Percentiles rank a stretch among this genome's conserved stretches.
phyloP scores from a whole-genome alignment of 1,284 basidiomycete species.

The Exobasidium cylindrosporum region DNA sequence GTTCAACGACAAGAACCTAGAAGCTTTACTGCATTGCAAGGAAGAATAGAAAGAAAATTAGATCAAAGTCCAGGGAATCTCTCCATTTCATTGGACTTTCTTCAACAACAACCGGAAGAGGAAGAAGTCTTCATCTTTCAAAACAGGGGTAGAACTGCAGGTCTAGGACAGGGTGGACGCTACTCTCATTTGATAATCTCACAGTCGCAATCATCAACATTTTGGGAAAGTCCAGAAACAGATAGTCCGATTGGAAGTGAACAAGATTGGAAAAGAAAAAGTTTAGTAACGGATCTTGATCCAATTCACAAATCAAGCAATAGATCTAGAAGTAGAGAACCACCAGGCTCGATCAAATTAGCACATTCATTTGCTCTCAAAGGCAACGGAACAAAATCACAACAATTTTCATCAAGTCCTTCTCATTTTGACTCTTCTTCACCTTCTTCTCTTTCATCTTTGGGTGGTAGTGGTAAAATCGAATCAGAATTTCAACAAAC shows the following conservation, averaged over 20 bases:
- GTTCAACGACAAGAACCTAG: background rate
- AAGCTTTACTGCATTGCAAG: background rate
- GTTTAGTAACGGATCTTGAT: background rate
- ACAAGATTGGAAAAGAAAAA: slow-evolving; percentile 5
- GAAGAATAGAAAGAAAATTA: background rate
- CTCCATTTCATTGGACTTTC: background rate
- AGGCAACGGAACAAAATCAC: background rate
- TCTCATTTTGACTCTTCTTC: background rate
- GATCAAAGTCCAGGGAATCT: background rate
- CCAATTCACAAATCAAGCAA: background rate
- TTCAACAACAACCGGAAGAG: background rate
- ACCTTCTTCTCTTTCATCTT: slow-evolving; percentile 2
- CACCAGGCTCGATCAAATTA: background rate
- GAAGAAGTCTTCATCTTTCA: background rate
- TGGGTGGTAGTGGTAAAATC: background rate
- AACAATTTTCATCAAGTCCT: background rate
- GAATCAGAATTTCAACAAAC: background rate
- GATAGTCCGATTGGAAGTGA: slow-evolving; percentile 6
- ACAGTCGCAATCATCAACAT: background rate
- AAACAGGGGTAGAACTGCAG: too few relatives aligned
- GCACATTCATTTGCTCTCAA: background rate
- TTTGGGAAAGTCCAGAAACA: background rate
- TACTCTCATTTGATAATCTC: too few relatives aligned
- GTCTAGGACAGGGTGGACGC: too few relatives aligned
- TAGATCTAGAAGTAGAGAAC: background rate